Base-by-base conservation (phyloP, 306 rosid genomes). In the Rosa lucieae region DNA sequence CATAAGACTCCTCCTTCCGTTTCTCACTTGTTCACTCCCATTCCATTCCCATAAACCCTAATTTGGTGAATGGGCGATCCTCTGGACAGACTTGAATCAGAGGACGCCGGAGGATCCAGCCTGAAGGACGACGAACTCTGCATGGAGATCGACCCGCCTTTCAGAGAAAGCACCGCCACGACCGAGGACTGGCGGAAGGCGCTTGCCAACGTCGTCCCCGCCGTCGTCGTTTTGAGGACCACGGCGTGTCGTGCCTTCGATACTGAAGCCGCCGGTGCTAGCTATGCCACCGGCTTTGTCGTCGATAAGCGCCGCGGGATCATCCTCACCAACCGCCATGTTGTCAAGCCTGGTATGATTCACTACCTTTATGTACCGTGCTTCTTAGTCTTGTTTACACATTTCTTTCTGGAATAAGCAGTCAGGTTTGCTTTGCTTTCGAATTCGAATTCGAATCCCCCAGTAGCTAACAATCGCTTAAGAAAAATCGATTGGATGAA, bases 101-200 rank as follows among this genome's bases (percentile, higher is more conserved):
- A 87, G 85, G 77, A 53, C 12, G 62, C 83, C 11, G 55, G 46
- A 11, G 85, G 75, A 5, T 83, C 92, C n/a, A 78, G 47, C 73
- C 37, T 82, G 35, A 92, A 90, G 87, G 83, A 82, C 17, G 94
- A 86, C 29, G 97, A 86, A 9, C 78, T 91, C 2, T 83, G 87
- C 85, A 89, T 94, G 97, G 99, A 92, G 83, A 92, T 94, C 85
- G 97, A 92, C 72, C 94, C 97, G 2, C 91, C 97, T 4, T 78
- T 87, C 10, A 83, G 86, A 66, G 93, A 91, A 47, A 92, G 82
- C 89, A 75, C 55, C 5, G 99, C 90, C 66, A 89, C 97, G 3
- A 94, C 94, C 49, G 97, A 94, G 47, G 99, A 94, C 73, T 94
- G 99, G 99, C 87, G 99, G 63, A 87, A 83, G 77, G 93, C 99